Percentiles rank a stretch among this genome's conserved stretches.
phyloP scores from a whole-genome alignment of 2,329 filamentous ascomycete genomes.

The Parafenestella ontariensis region DNA sequence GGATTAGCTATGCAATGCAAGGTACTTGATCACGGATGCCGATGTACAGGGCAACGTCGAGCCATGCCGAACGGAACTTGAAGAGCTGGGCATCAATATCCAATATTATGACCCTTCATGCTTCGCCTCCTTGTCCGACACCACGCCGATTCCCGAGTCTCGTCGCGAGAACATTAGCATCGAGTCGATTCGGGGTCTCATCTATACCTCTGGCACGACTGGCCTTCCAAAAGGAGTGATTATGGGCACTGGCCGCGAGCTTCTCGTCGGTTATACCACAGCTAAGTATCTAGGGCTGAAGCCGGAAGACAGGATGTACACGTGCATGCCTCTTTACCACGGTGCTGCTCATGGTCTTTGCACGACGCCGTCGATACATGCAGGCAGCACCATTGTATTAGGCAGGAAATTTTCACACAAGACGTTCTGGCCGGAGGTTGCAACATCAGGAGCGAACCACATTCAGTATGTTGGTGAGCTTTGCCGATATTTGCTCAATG shows the following conservation, averaged over 20 bases:
- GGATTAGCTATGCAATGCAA: constrained; percentile 57
- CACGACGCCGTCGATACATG: constrained; percentile 36
- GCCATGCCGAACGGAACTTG: constrained; percentile 31
- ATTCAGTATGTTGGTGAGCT: constrained; percentile 50
- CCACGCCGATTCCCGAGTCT: constrained; percentile 30
- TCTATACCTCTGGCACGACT: constrained; percentile 49
- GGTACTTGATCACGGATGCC: constrained; percentile 53
- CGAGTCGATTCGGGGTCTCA: constrained; percentile 37
- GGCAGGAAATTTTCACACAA: constrained; percentile 44
- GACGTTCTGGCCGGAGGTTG: constrained; percentile 49
- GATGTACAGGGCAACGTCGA: constrained; percentile 58
- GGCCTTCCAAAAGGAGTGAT: constrained; percentile 45
- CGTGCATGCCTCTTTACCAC: constrained; percentile 50
- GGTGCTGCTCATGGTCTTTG: constrained; percentile 43
- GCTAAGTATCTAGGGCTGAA: constrained; percentile 38
- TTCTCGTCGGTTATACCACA: constrained; percentile 29
- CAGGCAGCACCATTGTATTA: constrained; percentile 41
- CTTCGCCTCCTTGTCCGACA: constrained; percentile 30
- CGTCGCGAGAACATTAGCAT: constrained; percentile 29
- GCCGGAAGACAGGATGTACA: constrained; percentile 41
- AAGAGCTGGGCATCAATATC: constrained; percentile 31
- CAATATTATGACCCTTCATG: constrained; percentile 39
- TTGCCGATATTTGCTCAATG: constrained; percentile 47
- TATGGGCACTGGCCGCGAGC: constrained; percentile 36
- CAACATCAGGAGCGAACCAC: constrained; percentile 35